Evolutionary conservation across 805 yeast genomes (phyloP).

Genomic region (Kuraishia ogatae): DNA sequence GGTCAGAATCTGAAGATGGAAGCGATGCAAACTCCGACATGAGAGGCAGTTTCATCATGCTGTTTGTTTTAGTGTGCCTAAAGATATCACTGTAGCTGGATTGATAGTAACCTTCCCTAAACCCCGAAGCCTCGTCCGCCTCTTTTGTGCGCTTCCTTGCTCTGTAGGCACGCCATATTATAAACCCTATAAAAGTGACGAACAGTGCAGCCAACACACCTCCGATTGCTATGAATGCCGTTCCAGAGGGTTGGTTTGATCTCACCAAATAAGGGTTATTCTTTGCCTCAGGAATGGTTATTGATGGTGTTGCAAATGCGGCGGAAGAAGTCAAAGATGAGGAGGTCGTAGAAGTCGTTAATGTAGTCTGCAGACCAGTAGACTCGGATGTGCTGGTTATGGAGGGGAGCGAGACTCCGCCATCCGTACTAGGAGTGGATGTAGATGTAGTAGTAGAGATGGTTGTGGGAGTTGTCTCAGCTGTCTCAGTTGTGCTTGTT

Average conservation of each 20-base stretch:
- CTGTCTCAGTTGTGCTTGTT: neutral
- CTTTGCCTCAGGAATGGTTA: constrained; percentile 47
- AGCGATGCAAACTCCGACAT: neutral
- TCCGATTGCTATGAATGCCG: constrained; percentile 80
- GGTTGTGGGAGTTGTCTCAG: neutral
- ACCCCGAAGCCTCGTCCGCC: neutral
- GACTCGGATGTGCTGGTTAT: neutral
- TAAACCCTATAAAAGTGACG: constrained; percentile 18
- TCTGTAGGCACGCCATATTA: neutral
- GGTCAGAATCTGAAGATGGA: neutral
- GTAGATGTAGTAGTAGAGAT: neutral
- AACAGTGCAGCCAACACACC: constrained; percentile 53
- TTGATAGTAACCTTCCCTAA: neutral
- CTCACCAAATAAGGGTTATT: constrained; percentile 58
- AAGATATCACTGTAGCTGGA: neutral
- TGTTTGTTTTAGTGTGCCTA: neutral
- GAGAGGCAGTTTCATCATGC: neutral
- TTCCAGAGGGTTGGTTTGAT: constrained; percentile 54
- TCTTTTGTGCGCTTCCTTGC: neutral
- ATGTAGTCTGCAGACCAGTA: neutral
- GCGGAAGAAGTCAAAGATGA: constrained; percentile 7
- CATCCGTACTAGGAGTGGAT: neutral
- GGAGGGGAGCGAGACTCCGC: neutral
- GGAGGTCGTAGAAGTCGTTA: neutral
- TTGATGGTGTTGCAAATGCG: constrained; percentile 34